Base-by-base conservation (phyloP, 345 rosid genomes). In the Eucalyptus curtisii region DNA sequence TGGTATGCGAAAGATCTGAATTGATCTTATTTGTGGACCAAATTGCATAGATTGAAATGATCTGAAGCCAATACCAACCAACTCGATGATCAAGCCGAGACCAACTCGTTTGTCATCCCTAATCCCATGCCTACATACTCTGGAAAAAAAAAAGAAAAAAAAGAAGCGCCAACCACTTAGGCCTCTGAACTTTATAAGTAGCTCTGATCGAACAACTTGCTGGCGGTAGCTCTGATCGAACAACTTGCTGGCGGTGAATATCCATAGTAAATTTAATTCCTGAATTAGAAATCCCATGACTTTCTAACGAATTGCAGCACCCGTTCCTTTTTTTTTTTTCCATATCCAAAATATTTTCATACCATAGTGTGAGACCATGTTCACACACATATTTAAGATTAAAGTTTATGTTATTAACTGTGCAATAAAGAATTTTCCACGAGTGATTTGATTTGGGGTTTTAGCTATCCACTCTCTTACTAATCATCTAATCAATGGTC, bases 171-270 rank as follows among this genome's bases (percentile, higher is more conserved):
- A 68, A 33, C 42, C 22, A 33, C 24, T 31, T 15, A 17, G 24
- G 57, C 6, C 80, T 68, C 10, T 8, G 7, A 19, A 71, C 7
- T 71, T 37, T 71, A 42, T 20, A 71, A 33, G 25, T 33, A 71
- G 13, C 12, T 17, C 2, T 4, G 4, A 14, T 10, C 2, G 2
- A 71, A 17, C 24, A 37, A 22, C 7, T 37, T 71, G 45, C 7
- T 5, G 7, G 3, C 30, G 12, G 7, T 37, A 71, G 13, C 12
- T 17, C 2, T 4, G 4, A 14, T 10, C 2, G 2, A 71, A 17
- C 24, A 37, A 22, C 7, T 37, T 71, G 45, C 7, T 5, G 7
- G 3, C 30, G 12, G 7, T 37, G 25, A 4, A 9, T 71, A 71
- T 33, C 44, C 33, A 71, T 37, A 33, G 6, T 24, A 5, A 17